These are phyloP conservation scores for Ophiorrhiza pumila DNA, from an alignment of 257 asterid genomes.

Conservation along the genomic window DNA sequence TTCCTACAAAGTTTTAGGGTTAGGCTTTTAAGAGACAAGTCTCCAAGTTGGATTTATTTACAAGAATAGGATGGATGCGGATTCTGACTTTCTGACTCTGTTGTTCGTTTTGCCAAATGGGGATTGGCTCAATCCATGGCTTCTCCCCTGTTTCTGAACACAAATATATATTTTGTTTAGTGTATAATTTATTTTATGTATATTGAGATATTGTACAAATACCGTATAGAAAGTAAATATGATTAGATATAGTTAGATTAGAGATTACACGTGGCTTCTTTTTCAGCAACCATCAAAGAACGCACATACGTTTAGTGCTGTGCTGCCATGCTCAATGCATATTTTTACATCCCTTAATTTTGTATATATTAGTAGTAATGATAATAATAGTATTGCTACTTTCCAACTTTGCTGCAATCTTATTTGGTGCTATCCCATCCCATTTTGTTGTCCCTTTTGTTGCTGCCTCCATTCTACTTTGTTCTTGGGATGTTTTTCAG, in stretches of 20 bases:
- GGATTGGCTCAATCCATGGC: constrained; percentile 40
- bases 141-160: background rate
- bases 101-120: constrained; percentile 8
- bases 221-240: background rate
- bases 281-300: constrained; percentile 11
- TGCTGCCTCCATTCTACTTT: too few relatives aligned
- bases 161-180: too few relatives aligned
- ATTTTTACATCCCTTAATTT: constrained; percentile 4
- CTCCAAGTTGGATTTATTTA: constrained; percentile 26
- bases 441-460: too few relatives aligned
- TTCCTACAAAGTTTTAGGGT: constrained; percentile 7
- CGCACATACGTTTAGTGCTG: constrained; percentile 1
- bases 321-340: background rate
- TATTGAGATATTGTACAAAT: background rate
- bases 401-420: too few relatives aligned
- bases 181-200: background rate
- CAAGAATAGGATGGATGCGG: constrained; percentile 11
- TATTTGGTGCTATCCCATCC: too few relatives aligned
- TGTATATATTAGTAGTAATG: background rate
- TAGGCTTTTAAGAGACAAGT: background rate
- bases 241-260: background rate
- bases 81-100: constrained; percentile 10
- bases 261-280: constrained; percentile 20
- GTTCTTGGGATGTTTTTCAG: too few relatives aligned
- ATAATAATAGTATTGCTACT: background rate